Percentiles rank a stretch among this genome's conserved stretches.
Evolutionary conservation across 441 rosid genomes (phyloP).

Genomic region (Brassica hybrid): DNA sequence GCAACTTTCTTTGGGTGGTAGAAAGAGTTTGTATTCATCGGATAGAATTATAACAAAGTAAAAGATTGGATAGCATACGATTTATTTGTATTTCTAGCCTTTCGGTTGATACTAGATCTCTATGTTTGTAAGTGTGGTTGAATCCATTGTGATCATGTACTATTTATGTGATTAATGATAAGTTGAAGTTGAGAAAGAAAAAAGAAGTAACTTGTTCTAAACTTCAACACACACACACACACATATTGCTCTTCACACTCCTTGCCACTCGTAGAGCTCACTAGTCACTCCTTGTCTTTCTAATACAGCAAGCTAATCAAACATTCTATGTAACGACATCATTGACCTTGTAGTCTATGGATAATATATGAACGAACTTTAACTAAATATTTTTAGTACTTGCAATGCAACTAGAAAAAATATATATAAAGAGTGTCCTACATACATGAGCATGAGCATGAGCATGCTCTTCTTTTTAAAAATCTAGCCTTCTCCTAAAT

Average conservation of each 20-base stretch:
- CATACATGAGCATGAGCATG: neutral
- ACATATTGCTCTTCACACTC: neutral
- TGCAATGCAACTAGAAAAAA: neutral
- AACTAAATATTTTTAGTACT: neutral
- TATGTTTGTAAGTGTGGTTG: too few species aligned
- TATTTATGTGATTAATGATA: too few species aligned
- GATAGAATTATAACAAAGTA: too few species aligned
- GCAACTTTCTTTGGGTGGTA: too few species aligned
- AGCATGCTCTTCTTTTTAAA: neutral
- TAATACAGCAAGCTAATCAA: neutral
- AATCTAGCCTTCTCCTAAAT: neutral
- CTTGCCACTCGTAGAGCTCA: neutral
- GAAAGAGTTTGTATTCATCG: too few species aligned
- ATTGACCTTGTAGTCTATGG: neutral
- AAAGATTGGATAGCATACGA: too few species aligned
- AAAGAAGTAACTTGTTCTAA: neutral
- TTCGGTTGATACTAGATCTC: too few species aligned
- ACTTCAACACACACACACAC: neutral
- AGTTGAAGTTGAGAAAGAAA: too few species aligned
- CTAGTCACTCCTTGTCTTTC: neutral
- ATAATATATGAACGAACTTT: neutral
- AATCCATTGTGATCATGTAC: too few species aligned
- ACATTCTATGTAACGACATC: neutral
- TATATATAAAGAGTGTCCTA: neutral
- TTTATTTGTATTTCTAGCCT: too few species aligned